Percentiles rank a stretch among this genome's conserved stretches.
Evolutionary conservation across 148 eudicot genomes (phyloP).

Genomic region (Persicaria tinctoria): DNA sequence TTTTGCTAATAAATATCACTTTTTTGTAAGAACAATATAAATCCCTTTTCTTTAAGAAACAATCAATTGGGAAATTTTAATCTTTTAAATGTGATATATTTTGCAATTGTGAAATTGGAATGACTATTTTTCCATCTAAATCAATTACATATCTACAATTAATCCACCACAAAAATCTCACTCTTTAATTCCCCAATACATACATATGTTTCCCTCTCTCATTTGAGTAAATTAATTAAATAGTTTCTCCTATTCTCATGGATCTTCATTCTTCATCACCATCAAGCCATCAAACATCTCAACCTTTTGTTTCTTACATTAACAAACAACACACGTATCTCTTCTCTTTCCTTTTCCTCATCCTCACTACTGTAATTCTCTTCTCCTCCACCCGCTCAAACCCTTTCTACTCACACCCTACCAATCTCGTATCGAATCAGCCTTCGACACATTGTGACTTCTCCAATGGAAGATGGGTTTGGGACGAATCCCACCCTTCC

Average conservation of each 20-base stretch:
- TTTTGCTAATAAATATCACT: too few species aligned
- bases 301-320: conserved; percentile 16
- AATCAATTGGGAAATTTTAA: too few species aligned
- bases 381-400: conserved; percentile 15
- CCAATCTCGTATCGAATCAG: conserved; percentile 6
- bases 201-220: too few species aligned
- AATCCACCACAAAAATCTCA: neutral
- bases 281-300: conserved; percentile 11
- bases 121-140: neutral
- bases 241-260: conserved; percentile 32
- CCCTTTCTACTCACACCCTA: conserved; percentile 21
- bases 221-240: neutral
- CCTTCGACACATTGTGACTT: conserved; percentile 37
- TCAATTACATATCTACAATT: neutral
- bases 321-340: conserved; percentile 22
- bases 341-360: conserved; percentile 16
- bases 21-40: too few species aligned
- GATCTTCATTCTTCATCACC: conserved; percentile 33
- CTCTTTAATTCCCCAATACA: too few species aligned
- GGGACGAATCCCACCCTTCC: conserved; percentile 33
- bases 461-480: conserved; percentile 55
- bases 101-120: too few species aligned
- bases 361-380: conserved; percentile 20
- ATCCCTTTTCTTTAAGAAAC: too few species aligned
- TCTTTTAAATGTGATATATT: too few species aligned